Percentiles rank a stretch among this genome's conserved stretches.
Evolutionary conservation across 2,329 filamentous ascomycete species (phyloP).

Genomic region (Colletotrichum eremochloae): DNA sequence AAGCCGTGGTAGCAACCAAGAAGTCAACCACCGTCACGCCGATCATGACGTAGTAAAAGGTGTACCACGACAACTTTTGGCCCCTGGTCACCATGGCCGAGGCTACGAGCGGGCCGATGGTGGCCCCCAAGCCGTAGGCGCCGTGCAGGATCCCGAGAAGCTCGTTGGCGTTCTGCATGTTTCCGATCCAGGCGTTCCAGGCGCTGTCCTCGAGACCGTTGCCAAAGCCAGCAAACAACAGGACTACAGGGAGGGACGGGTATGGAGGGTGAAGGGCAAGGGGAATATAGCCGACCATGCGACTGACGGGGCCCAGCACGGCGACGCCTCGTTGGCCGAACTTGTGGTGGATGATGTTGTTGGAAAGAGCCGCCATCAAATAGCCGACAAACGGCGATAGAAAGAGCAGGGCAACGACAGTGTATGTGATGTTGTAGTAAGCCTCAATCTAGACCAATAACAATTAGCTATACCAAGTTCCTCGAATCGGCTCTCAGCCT

Average conservation of each 20-base stretch:
- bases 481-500: not conserved
- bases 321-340: conserved; percentile 81
- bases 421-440: conserved; percentile 73
- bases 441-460: conserved; percentile 62
- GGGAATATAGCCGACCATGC: conserved; percentile 74
- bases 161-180: conserved; percentile 80
- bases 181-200: conserved; percentile 75
- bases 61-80: conserved; percentile 72
- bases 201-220: conserved; percentile 76
- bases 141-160: conserved; percentile 80
- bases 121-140: conserved; percentile 79
- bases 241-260: conserved; percentile 73
- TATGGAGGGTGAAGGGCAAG: conserved; percentile 78
- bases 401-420: conserved; percentile 75
- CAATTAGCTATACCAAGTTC: not conserved
- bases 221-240: conserved; percentile 77
- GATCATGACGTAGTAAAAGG: conserved; percentile 83
- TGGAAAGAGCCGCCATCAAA: conserved; percentile 71
- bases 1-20: conserved; percentile 63
- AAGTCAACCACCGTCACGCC: conserved; percentile 70
- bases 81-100: conserved; percentile 79
- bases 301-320: conserved; percentile 71
- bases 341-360: conserved; percentile 73
- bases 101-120: conserved; percentile 77
- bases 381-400: conserved; percentile 77